phyloP scores from a whole-genome alignment of 108 stramenopile genomes.

The Nitzschia sp. region DNA sequence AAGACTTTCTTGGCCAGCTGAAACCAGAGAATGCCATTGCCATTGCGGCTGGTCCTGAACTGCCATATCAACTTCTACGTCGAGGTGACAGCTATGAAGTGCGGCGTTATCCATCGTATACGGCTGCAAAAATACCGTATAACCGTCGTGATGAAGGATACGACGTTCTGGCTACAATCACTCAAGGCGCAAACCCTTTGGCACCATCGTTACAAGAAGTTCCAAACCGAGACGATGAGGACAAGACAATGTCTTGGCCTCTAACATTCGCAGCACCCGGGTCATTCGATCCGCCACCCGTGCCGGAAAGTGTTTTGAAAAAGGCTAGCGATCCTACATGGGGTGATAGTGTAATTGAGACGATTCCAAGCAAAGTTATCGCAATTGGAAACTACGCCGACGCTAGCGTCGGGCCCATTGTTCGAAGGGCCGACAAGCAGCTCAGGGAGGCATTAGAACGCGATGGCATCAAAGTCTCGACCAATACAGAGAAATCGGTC shows the following conservation, averaged over 20 bases:
- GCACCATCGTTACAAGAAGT: conserved; percentile 84
- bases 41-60: conserved; percentile 72
- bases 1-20: conserved; percentile 83
- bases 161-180: conserved; percentile 71
- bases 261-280: conserved; percentile 69
- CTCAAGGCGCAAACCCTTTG: conserved; percentile 65
- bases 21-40: conserved; percentile 60
- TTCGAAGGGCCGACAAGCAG: conserved; percentile 61
- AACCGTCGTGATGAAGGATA: conserved; percentile 82
- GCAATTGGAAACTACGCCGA: conserved; percentile 77
- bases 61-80: conserved; percentile 83
- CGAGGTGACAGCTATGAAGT: conserved; percentile 84
- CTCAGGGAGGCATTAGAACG: conserved; percentile 60
- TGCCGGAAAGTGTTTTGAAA: conserved; percentile 35
- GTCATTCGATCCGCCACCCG: conserved; percentile 36
- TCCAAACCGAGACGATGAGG: conserved; percentile 42
- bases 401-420: conserved; percentile 82
- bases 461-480: conserved; percentile 53
- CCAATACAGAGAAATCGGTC: conserved; percentile 40
- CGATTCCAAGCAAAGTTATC: conserved; percentile 53
- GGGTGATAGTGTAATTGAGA: conserved; percentile 44
- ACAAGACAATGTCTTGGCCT: conserved; percentile 89
- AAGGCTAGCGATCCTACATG: conserved; percentile 56
- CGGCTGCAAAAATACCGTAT: conserved; percentile 65
- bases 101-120: conserved; percentile 72